Conservation (phyloP, 148 eudicot species). For the Beta vulgaris region DNA sequence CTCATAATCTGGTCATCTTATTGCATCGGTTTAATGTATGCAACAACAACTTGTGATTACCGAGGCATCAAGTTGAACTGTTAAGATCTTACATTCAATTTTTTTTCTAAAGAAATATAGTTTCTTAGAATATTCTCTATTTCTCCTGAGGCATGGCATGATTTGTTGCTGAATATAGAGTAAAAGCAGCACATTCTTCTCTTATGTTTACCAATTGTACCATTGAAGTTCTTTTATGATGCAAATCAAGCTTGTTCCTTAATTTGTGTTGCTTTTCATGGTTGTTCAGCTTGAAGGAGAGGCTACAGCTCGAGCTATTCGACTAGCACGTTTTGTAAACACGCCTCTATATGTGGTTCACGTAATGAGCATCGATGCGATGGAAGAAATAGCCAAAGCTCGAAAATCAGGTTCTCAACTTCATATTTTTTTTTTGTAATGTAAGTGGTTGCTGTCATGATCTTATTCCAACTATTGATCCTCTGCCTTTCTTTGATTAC, state of each 20-base stretch:
- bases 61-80: neutral
- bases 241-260: neutral
- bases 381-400: constrained; percentile 96
- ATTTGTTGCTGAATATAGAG: neutral
- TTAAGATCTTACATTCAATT: neutral
- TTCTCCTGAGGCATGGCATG: neutral
- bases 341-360: constrained; percentile 91
- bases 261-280: neutral
- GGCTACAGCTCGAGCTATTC: constrained; percentile 95
- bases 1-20: neutral
- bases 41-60: neutral
- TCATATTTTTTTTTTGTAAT: neutral
- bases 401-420: constrained; percentile 70
- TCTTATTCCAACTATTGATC: neutral
- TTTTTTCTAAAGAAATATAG: too few relatives aligned
- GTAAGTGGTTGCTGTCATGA: neutral
- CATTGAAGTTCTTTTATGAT: neutral
- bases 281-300: constrained; percentile 85
- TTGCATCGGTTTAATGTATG: neutral
- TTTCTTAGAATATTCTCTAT: neutral
- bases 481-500: constrained; percentile 19
- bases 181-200: neutral
- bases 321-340: constrained; percentile 85
- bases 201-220: neutral
- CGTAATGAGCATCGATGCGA: constrained; percentile 97